Evolutionary conservation across 169 alveolate genomes (phyloP), one percentile per base, ranked within the genome.

Genomic region (Babesia microti): DNA sequence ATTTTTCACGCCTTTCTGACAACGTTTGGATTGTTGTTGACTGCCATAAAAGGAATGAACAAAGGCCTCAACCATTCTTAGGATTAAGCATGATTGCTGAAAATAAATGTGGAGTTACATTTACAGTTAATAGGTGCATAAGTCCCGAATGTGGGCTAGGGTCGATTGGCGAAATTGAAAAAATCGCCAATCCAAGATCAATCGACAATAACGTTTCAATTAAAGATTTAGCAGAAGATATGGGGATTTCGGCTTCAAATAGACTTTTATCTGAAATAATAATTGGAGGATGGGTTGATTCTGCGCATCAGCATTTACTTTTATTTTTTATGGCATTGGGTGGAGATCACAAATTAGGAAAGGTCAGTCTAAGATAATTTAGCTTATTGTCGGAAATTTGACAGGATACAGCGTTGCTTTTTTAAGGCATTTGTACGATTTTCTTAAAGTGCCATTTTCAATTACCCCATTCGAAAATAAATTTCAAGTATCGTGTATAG

Each of bases 231-330:
- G 42, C 49, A 19, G 76, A 65, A 32, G 35, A 28, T 28, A 39
- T 65, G 5, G 76, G 76, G 4, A 57, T 23, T 14, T 11, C 5
- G 12, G 59, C 49, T 11, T 68, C 76, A 1, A 21, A n/a, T 9
- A 43, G 76, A 2, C 61, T 65, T 6, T 32, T 47, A 30, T 3
- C 49, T 15, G 76, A 65, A 35, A 65, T 65, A 6, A 15, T 39
- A 40, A 28, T 65, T 22, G 57, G 44, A 23, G 66, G 68, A 15
- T 29, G 46, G 17, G 4, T 65, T 23, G 76, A 65, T 46, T 46
- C 76, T 14, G 45, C 70, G 6, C 76, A 65, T 27, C 70, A 65
- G 65, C 76, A 65, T 23, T 11, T 65, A 43, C 59, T 57, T 5
- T 35, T 65, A 0, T 2, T 54, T 12, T 65, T 65, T 50, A 55